phyloP scores from a whole-genome alignment of 169 alveolate genomes.

The Plasmodium vivax region DNA sequence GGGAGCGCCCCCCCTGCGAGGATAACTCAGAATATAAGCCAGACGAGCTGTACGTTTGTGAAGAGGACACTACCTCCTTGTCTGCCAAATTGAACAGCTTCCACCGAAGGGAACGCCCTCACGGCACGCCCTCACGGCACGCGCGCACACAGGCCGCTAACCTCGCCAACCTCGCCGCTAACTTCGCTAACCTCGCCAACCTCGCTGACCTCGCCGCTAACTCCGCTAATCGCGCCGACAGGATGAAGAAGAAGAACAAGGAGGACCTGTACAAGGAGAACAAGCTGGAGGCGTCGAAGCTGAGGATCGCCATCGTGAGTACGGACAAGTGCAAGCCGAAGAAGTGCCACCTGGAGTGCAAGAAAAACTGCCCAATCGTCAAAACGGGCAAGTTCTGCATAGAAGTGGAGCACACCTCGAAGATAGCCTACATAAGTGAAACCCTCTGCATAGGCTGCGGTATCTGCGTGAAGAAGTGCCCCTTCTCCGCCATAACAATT shows the following conservation, averaged over 20 bases:
- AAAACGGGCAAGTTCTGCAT: slow-evolving; percentile 97
- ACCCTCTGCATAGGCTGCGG: slow-evolving; percentile 99
- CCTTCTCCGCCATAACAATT: slow-evolving; percentile 97
- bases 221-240: too few species aligned
- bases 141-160: background rate
- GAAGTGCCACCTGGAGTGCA: slow-evolving; percentile 97
- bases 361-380: slow-evolving; percentile 90
- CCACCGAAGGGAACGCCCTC: background rate
- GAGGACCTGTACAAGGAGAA: slow-evolving; percentile 71
- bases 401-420: slow-evolving; percentile 95
- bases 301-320: slow-evolving; percentile 98
- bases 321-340: slow-evolving; percentile 99
- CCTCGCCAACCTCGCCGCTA: background rate
- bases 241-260: slow-evolving; percentile 65
- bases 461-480: slow-evolving; percentile 99
- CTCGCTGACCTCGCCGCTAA: too few species aligned
- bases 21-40: background rate
- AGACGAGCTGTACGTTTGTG: background rate
- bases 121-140: background rate
- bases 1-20: too few species aligned
- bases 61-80: background rate
- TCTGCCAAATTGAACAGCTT: background rate
- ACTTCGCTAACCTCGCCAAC: background rate
- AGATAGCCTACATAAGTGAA: slow-evolving; percentile 96
- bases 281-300: slow-evolving; percentile 90